Evolutionary conservation across 2,329 filamentous ascomycete species (phyloP), one percentile per base, ranked within the genome.

Genomic region (Scopulariopsis brevicaulis): DNA sequence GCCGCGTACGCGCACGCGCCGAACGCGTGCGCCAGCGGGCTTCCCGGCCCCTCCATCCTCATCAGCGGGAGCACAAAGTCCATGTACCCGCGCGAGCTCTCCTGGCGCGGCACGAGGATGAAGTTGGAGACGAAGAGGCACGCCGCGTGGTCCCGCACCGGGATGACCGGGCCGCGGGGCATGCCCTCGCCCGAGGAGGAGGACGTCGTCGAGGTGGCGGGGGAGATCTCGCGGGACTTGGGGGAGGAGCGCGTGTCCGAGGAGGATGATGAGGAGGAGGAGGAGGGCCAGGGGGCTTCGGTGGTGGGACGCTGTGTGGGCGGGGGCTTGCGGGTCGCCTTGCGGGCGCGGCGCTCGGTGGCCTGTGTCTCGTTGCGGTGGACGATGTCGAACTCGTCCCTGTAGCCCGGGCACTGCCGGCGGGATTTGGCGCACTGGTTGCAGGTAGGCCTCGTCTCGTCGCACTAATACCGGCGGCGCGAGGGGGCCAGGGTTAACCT

Each of bases 281-380:
- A 52, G 15, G 60, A 56, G 37, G 46, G 46, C 46, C 46, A 51
- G 43, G n/a, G 43, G 43, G n/a, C 1, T 11, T 51, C 25, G 8
- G 6, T 18, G 28, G 55, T 14, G 18, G 40, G 10, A 14, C 6
- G 10, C 43, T 51, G 51, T 63, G 70, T 78, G 28, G 70, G 68
- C 14, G 71, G 62, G 1, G 71, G 70, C 62, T 80, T 83, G 66
- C 73, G 77, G 67, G 69, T 79, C 50, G 78, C 76, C 64, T 79
- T 83, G 58, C 78, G 77, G 18, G 81, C 84, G 64, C 84, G 78
- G 61, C 80, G 77, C 65, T 84, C 83, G 37, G 85, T 86, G 1
- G 84, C 83, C 63, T 82, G 80, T 32, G 85, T 89, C 71, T 89
- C 85, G 67, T 89, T 86, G 58, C 86, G 82, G 64, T 89, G 87